Conservation (phyloP, 805 yeast species). For the Candida sonorensis region DNA sequence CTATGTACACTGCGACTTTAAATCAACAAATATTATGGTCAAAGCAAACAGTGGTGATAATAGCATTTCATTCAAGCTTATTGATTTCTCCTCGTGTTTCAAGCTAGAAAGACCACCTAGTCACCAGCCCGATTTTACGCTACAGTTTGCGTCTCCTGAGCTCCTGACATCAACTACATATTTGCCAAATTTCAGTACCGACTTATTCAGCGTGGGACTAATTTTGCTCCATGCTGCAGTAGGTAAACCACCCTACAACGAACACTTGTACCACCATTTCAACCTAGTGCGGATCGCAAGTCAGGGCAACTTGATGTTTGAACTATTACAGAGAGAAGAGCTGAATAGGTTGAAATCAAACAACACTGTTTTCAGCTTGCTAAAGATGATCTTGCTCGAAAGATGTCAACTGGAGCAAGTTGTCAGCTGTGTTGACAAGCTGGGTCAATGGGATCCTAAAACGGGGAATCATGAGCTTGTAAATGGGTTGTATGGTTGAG, state of each 20-base stretch:
- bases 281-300: conserved; percentile 28
- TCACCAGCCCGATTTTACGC: conserved; percentile 29
- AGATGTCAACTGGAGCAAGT: conserved; percentile 22
- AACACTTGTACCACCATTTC: conserved; percentile 21
- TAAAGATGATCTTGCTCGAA: conserved; percentile 24
- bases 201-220: conserved; percentile 40
- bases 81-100: conserved; percentile 46
- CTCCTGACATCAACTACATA: conserved; percentile 22
- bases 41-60: conserved; percentile 8
- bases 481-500: too few relatives aligned
- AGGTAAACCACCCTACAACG: conserved; percentile 37
- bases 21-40: conserved; percentile 38
- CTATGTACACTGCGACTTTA: conserved; percentile 41
- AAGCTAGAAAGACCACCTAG: too few relatives aligned
- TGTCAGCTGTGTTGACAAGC: too few relatives aligned
- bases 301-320: conserved; percentile 27
- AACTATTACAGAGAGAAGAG: conserved; percentile 24
- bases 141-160: conserved; percentile 44
- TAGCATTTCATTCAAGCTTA: conserved; percentile 31
- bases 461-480: too few relatives aligned
- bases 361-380: conserved; percentile 11
- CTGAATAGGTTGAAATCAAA: conserved; percentile 17
- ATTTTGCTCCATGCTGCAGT: conserved; percentile 38
- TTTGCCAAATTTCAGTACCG: conserved; percentile 31
- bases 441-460: too few relatives aligned